These are phyloP conservation scores for Madurella fahalii DNA, from an alignment of 2,329 filamentous ascomycete genomes.

Conservation along the genomic window DNA sequence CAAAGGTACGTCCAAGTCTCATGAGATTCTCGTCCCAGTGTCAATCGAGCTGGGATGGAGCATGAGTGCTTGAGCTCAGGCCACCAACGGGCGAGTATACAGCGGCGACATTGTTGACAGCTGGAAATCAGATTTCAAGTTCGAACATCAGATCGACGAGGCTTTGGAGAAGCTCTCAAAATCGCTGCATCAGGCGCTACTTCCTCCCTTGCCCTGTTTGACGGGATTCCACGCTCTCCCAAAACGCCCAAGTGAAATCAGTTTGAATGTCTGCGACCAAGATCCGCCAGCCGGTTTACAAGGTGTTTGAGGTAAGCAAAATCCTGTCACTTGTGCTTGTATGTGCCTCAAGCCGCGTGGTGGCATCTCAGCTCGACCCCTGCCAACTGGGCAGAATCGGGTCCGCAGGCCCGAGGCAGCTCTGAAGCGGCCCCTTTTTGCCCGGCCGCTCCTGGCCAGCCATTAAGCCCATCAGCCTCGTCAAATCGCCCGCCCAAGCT, in stretches of 20 bases:
- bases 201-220: not conserved
- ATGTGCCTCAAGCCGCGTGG: not conserved
- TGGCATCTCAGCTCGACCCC: too few relatives aligned
- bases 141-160: not conserved
- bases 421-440: not conserved
- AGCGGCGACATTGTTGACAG: not conserved
- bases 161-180: not conserved
- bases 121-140: not conserved
- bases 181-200: not conserved
- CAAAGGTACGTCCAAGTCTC: too few relatives aligned
- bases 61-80: too few relatives aligned
- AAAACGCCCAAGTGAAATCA: constrained; percentile 28
- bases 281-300: constrained; percentile 53
- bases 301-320: constrained; percentile 56
- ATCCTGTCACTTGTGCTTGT: not conserved
- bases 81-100: too few relatives aligned
- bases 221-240: not conserved
- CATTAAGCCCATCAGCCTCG: too few relatives aligned
- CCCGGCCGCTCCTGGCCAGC: too few relatives aligned
- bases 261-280: constrained; percentile 57
- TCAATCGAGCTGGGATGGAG: too few relatives aligned
- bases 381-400: too few relatives aligned
- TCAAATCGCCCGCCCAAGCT: too few relatives aligned
- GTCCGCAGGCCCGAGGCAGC: too few relatives aligned
- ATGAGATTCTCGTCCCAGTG: too few relatives aligned